Evolutionary conservation across 345 rosid species (phyloP), one percentile per base, ranked within the genome.

Genomic region (Clausena lansium): DNA sequence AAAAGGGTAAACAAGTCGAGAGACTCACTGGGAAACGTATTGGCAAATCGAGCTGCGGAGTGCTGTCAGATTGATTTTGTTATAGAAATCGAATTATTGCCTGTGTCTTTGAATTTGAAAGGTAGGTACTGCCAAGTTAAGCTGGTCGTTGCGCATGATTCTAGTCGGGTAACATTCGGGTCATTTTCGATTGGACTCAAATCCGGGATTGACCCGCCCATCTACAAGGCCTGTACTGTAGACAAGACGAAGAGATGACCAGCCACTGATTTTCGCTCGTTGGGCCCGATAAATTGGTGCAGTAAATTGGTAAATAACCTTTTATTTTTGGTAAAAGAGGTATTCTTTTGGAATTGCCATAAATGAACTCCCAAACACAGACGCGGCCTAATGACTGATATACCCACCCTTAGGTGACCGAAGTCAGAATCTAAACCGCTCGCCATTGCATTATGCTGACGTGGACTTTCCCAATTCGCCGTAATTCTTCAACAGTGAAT

Each of bases 51-150:
- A 55, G n/a, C 24, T n/a, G 35, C n/a, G 2, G 25, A 59, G 59
- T 14, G 19, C 39, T 15, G 55, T 9, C 35, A 25, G 45, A 59
- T 8, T 30, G 47, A 41, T 5, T 47, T 20, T 30, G 15, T 14
- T 25, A 7, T 25, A 9, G 32, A 15, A 74, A 74, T 45, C 68
- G 24, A 61, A 28, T 3, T 39, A 41, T 6, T 4, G 54, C 20
- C 59, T n/a, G 5, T 61, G 28, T 15, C 7, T 9, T 28, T 0
- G 36, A 28, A 61, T 60, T 74, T 74, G 77, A 74, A 61, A 60
- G 77, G 68, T 22, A 60, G 76, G 52, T 60, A 27, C 65, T 33
- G 35, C 27, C 45, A 25, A 73, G 25, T 60, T 73, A 8, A 70
- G 14, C 25, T 7, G 24, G 55, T 60, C 17, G 54, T 73, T 59